Base-by-base conservation (phyloP, 805 yeast species). In the Saturnispora serradocipensis region DNA sequence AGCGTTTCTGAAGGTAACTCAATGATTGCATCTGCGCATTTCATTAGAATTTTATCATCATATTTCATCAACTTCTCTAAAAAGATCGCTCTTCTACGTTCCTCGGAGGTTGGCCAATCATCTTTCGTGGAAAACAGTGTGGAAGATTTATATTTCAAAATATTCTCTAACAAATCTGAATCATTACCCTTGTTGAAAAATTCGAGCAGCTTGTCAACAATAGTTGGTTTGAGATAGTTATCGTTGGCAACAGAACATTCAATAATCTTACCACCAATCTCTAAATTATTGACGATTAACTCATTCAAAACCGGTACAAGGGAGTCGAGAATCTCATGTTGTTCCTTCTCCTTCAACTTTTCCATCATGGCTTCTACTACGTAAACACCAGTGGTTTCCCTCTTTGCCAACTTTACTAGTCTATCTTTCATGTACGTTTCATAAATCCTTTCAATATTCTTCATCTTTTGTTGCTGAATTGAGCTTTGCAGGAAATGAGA, bases 81-180 rank as follows among this genome's bases (percentile, higher is more conserved):
- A 58, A 89, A 84, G 18, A 87, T 59, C 0, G 95, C 73, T 54
- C 93, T 72, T 69, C 90, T 79, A 72, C 95, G 78, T 63, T 88
- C 96, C 59, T 86, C 93, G 0, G 89, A 85, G 1, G 95, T 88
- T 45, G 96, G 96, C 95, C 95, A 87, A 64, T 88, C 95, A 58
- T 81, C 95, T 56, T 78, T 78, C 2, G 88, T 84, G 66, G 86
- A 86, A 30, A 91, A 93, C 51, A 88, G 69, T 0, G 95, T 88
- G 0, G 95, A 86, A 1, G 77, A 70, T 5, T 82, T 73, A 55
- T 88, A 67, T 58, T 77, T 77, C 48, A 88, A 71, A 24, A 84
- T 76, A 54, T 82, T 84, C 57, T 86, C 95, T 54, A 86, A 69
- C 46, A 87, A 74, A 53, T 75, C 81, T 4, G 65, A 61, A 27